Evolutionary conservation across 1,284 basidiomycete species (phyloP), one percentile per base, ranked within the genome.

Genomic region (Puccinia triticina): DNA sequence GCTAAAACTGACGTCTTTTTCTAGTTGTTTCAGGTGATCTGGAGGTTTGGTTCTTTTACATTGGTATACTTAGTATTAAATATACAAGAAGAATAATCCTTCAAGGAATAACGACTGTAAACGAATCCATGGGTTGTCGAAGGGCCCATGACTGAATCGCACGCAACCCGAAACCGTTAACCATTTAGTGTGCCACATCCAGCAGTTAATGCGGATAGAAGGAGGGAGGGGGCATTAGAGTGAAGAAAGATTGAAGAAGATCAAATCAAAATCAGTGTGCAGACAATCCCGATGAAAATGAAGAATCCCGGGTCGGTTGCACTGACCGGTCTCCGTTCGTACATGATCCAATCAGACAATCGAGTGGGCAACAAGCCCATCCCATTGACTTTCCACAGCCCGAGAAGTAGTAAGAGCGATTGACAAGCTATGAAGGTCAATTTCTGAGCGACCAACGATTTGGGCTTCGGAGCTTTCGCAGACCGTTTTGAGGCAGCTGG

Each of bases 361-460:
- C 94, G 93, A 1, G 91, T 92, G 0, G 94, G 94, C 40, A 96
- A 87, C 78, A 96, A 89, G 1, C 94, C 94, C 94, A 96, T 95
- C 0, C 92, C 91, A 72, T 91, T 91, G 87, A 94, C 95, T 87
- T 96, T 96, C 92, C 93, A 96, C 48, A 96, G 87, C 0, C 94
- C 94, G 46, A 96, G 90, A 5, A 89, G 90, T 29, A 96, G 89
- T 0, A 92, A 93, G 78, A 93, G 86, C 18, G 93, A 83, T 85
- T 93, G 94, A 86, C 92, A 93, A 0, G 89, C 86, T 11, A 94
- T 84, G 85, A 92, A 94, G 10, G 89, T 90, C 66, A 91, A 76
- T 85, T 94, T 94, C 83, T 92, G 93, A 57, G 91, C 86, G 0
- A 88, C 86, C 23, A 93, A 88, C 16, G 81, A 48, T 8, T 43